Evolutionary conservation across 2,329 filamentous ascomycete genomes (phyloP).

Genomic region (Mycosphaerella sp.): DNA sequence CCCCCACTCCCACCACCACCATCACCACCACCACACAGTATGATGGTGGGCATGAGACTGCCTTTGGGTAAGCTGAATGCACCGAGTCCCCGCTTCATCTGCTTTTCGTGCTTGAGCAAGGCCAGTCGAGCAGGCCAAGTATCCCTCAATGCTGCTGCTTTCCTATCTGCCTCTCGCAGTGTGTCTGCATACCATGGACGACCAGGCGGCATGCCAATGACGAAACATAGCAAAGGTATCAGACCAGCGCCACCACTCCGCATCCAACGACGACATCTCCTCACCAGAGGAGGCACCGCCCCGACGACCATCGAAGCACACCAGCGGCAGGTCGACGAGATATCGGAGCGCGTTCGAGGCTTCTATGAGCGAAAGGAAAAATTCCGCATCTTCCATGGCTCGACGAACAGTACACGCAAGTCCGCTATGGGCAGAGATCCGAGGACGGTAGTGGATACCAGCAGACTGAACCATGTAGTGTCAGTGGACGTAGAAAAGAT

Average conservation of each 20-base stretch:
- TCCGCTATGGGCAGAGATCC: slow-evolving; percentile 31
- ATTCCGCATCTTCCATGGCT: slow-evolving; percentile 71
- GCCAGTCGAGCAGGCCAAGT: slow-evolving; percentile 7
- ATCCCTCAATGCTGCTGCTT: slow-evolving; percentile 6
- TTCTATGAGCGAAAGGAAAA: slow-evolving; percentile 50
- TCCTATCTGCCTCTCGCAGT: slow-evolving; percentile 6
- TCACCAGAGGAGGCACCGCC: slow-evolving; percentile 18
- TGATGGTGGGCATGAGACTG: background rate
- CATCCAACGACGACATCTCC: slow-evolving; percentile 5
- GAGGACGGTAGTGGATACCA: slow-evolving; percentile 57
- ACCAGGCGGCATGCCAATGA: background rate
- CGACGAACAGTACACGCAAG: slow-evolving; percentile 67
- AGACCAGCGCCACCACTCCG: background rate
- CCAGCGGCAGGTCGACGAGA: slow-evolving; percentile 36
- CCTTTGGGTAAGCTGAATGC: background rate
- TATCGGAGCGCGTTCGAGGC: slow-evolving; percentile 42
- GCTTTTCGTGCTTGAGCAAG: slow-evolving; percentile 7
- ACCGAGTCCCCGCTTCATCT: slow-evolving; percentile 2
- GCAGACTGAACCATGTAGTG: slow-evolving; percentile 56
- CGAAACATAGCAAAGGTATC: background rate
- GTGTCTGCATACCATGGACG: background rate
- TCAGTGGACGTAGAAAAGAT: slow-evolving; percentile 48
- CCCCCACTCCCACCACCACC: background rate
- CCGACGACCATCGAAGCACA: slow-evolving; percentile 20
- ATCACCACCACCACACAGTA: background rate